Evolutionary conservation across 192 early-diverging fungal genomes (phyloP).

Genomic region (Funneliformis mosseae): DNA sequence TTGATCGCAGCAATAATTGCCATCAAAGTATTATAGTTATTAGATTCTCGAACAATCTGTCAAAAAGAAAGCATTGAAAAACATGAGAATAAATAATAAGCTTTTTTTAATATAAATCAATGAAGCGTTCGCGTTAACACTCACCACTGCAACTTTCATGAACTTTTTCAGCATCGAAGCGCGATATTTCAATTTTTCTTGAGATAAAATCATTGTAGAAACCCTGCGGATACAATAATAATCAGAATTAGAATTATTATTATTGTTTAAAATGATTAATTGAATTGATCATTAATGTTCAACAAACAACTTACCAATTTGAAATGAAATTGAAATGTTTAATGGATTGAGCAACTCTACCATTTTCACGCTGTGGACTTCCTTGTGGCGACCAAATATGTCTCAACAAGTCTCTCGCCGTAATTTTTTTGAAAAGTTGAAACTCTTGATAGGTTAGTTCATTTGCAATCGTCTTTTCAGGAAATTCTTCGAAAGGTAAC

Average conservation of each 20-base stretch:
- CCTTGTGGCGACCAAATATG: slow-evolving; percentile 21
- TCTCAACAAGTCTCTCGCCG: slow-evolving; percentile 47
- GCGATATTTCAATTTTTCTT: slow-evolving; percentile 61
- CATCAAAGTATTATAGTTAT: slow-evolving; percentile 81
- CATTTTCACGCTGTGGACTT: not conserved
- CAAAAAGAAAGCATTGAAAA: slow-evolving; percentile 2
- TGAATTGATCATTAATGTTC: no score
- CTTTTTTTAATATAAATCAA: not conserved
- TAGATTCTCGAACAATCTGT: slow-evolving; percentile 60
- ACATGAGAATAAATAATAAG: not conserved
- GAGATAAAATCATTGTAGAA: slow-evolving; percentile 63
- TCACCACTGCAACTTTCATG: slow-evolving; percentile 68
- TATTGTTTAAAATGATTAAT: no score
- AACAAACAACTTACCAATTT: slow-evolving; percentile 67
- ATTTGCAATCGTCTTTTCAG: slow-evolving; percentile 59
- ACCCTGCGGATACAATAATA: slow-evolving; percentile 79
- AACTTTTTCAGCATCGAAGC: slow-evolving; percentile 69
- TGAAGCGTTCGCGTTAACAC: not conserved
- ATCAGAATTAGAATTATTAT: slow-evolving; percentile 51
- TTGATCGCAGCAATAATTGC: slow-evolving; percentile 73
- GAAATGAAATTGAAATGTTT: slow-evolving; percentile 73
- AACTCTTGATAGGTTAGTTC: slow-evolving; percentile 69
- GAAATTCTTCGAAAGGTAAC: slow-evolving; percentile 57
- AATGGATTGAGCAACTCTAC: slow-evolving; percentile 52
- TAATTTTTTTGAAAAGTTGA: slow-evolving; percentile 64